These are phyloP conservation scores for Anthracocystis walkeri DNA, from an alignment of 1,284 basidiomycete genomes.

Conservation along the genomic window DNA sequence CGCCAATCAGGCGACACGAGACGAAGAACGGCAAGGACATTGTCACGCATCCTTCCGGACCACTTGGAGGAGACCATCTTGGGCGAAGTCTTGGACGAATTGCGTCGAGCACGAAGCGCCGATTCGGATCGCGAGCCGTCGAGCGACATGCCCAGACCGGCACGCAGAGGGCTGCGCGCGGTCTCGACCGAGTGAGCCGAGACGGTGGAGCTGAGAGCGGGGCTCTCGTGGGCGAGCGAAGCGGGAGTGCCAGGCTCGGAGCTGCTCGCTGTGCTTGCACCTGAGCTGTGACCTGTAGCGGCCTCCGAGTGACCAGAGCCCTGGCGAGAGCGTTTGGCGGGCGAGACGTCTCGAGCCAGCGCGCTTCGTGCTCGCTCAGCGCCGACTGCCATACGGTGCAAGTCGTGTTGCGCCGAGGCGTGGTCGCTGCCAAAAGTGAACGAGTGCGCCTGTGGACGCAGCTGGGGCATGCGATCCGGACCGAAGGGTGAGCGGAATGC, in stretches of 20 bases:
- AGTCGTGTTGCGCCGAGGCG: slow-evolving; percentile 28
- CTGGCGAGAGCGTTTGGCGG: slow-evolving; percentile 36
- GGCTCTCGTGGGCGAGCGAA: slow-evolving; percentile 33
- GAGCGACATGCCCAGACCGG: slow-evolving; percentile 32
- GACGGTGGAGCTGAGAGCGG: slow-evolving; percentile 34
- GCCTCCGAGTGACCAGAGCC: slow-evolving; percentile 32
- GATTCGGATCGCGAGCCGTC: slow-evolving; percentile 46
- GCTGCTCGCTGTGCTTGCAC: slow-evolving; percentile 54
- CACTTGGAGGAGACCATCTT: slow-evolving; percentile 33
- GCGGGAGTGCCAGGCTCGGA: slow-evolving; percentile 62
- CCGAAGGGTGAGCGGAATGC: slow-evolving; percentile 53
- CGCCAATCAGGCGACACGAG: slow-evolving; percentile 57
- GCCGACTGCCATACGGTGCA: slow-evolving; percentile 52
- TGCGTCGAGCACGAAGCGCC: slow-evolving; percentile 26
- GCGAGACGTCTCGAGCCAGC: slow-evolving; percentile 9
- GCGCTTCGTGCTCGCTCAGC: slow-evolving; percentile 40
- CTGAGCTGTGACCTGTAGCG: slow-evolving; percentile 43
- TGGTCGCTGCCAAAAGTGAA: slow-evolving; percentile 44
- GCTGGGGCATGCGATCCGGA: slow-evolving; percentile 29
- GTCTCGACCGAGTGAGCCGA: slow-evolving; percentile 36
- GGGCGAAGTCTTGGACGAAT: slow-evolving; percentile 35
- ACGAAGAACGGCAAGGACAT: slow-evolving; percentile 49
- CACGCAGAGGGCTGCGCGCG: slow-evolving; percentile 24
- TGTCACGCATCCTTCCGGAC: slow-evolving; percentile 44
- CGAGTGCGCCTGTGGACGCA: slow-evolving; percentile 45